These are phyloP conservation scores for Serendipita sp. DNA, from an alignment of 768 basidiomycete species.

Conservation along the genomic window DNA sequence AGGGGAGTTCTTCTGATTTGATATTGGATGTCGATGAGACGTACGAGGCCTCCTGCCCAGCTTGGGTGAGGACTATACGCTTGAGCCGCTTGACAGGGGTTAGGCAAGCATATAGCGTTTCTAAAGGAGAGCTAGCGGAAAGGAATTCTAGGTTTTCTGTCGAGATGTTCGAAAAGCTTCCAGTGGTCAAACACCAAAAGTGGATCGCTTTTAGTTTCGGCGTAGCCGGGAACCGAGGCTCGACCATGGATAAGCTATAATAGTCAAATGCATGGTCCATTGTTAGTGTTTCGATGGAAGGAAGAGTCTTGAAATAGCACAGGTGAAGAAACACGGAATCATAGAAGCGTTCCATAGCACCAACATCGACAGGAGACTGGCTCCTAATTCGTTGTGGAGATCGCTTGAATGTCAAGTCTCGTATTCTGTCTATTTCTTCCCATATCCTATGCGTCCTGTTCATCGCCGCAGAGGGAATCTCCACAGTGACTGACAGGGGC, in stretches of 20 bases:
- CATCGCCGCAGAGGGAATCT: not conserved
- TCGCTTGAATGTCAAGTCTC: not conserved
- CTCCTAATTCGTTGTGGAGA: not conserved
- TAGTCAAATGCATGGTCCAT: slow-evolving; percentile 1
- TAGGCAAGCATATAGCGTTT: not conserved
- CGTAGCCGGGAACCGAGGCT: not conserved
- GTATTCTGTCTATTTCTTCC: not conserved
- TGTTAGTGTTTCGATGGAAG: not conserved
- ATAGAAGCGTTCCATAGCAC: not conserved
- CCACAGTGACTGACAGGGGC: not conserved
- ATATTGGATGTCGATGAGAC: not conserved
- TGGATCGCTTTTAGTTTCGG: not conserved
- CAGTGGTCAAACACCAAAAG: not conserved
- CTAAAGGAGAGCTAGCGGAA: not conserved
- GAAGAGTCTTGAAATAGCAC: not conserved
- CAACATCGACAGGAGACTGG: not conserved
- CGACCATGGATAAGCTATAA: slow-evolving; percentile 1
- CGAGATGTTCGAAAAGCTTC: not conserved
- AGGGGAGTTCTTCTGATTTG: not conserved
- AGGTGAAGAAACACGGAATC: not conserved
- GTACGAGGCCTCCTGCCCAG: not conserved
- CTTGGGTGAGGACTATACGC: not conserved
- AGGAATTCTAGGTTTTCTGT: not conserved
- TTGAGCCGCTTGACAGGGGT: not conserved
- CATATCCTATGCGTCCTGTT: not conserved